Percentiles rank a stretch among this genome's conserved stretches.
These are phyloP conservation scores for Xylariaceae sp. DNA, from an alignment of 2,329 filamentous ascomycete species.

Conservation along the genomic window DNA sequence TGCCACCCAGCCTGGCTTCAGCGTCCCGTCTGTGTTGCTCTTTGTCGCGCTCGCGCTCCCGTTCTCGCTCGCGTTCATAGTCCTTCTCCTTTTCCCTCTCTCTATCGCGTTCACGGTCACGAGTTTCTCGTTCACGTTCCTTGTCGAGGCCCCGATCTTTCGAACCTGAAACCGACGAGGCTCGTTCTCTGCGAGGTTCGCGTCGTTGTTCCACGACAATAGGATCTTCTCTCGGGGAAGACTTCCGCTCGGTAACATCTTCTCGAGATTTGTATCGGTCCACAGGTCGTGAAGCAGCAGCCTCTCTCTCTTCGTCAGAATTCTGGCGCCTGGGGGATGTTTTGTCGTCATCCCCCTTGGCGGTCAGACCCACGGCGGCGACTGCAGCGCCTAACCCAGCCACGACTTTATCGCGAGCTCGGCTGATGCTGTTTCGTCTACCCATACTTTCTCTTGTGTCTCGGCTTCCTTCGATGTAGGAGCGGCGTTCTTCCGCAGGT, in stretches of 20 bases:
- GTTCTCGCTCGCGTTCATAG: slow-evolving; percentile 13
- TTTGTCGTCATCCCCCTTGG: slow-evolving; percentile 34
- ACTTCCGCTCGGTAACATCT: slow-evolving; percentile 13
- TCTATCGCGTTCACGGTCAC: slow-evolving; percentile 12
- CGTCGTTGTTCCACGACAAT: slow-evolving; percentile 21
- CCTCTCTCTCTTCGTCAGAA: slow-evolving; percentile 22
- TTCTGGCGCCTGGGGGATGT: slow-evolving; percentile 25
- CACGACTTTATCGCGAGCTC: slow-evolving; percentile 44
- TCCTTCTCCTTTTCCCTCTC: slow-evolving; percentile 4
- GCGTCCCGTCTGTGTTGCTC: slow-evolving; percentile 33
- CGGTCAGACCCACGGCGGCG: slow-evolving; percentile 40
- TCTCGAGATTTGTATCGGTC: slow-evolving; percentile 29
- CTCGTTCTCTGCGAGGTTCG: slow-evolving; percentile 18
- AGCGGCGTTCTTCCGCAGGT: slow-evolving; percentile 15
- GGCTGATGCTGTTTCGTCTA: slow-evolving; percentile 34
- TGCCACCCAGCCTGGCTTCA: slow-evolving; percentile 31
- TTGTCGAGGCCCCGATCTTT: slow-evolving; percentile 13
- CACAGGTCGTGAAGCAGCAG: slow-evolving; percentile 14
- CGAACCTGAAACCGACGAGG: slow-evolving; percentile 14
- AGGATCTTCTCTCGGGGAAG: slow-evolving; percentile 19
- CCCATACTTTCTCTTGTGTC: slow-evolving; percentile 27
- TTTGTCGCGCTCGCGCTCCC: slow-evolving; percentile 14
- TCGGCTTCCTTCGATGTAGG: slow-evolving; percentile 22
- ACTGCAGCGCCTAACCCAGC: slow-evolving; percentile 45
- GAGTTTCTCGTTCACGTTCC: slow-evolving; percentile 12